Evolutionary conservation across 805 yeast genomes (phyloP).

Genomic region (Danielia reshetovae): DNA sequence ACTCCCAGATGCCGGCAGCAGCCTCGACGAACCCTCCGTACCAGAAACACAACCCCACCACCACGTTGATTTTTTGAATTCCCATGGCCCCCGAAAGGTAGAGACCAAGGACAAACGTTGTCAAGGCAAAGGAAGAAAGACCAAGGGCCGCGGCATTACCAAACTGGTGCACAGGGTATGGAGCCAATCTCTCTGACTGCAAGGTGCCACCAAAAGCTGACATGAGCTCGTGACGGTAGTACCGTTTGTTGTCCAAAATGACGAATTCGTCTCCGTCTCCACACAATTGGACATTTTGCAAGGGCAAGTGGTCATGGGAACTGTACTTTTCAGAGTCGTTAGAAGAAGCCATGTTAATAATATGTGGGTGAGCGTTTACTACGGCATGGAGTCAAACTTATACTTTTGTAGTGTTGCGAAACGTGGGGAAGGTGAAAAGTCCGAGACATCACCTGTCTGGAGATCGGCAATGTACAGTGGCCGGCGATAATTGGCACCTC

Average conservation of each 20-base stretch:
- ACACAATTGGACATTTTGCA: slow-evolving; percentile 9
- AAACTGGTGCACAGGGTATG: slow-evolving; percentile 43
- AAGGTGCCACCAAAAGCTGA: slow-evolving; percentile 62
- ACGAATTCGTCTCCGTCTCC: slow-evolving; percentile 41
- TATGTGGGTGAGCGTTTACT: no score
- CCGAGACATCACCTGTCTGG: no score
- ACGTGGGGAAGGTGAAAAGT: no score
- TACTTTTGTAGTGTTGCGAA: no score
- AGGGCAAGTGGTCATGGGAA: not conserved
- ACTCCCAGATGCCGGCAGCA: slow-evolving; percentile 50
- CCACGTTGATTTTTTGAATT: slow-evolving; percentile 39
- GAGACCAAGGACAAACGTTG: slow-evolving; percentile 47
- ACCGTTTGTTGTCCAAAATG: slow-evolving; percentile 38
- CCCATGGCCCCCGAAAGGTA: slow-evolving; percentile 44
- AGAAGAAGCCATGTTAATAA: slow-evolving; percentile 3
- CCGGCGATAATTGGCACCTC: no score
- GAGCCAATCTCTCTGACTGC: slow-evolving; percentile 43
- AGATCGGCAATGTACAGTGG: no score
- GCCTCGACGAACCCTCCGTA: slow-evolving; percentile 49
- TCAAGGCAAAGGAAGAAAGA: slow-evolving; percentile 44
- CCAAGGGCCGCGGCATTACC: slow-evolving; percentile 56
- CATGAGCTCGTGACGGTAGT: slow-evolving; percentile 52
- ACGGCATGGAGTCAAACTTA: no score
- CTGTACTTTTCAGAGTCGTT: not conserved
- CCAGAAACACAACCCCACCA: slow-evolving; percentile 45